phyloP scores from a whole-genome alignment of 2,329 filamentous ascomycete species.

The Ophiostoma angusticollis region DNA sequence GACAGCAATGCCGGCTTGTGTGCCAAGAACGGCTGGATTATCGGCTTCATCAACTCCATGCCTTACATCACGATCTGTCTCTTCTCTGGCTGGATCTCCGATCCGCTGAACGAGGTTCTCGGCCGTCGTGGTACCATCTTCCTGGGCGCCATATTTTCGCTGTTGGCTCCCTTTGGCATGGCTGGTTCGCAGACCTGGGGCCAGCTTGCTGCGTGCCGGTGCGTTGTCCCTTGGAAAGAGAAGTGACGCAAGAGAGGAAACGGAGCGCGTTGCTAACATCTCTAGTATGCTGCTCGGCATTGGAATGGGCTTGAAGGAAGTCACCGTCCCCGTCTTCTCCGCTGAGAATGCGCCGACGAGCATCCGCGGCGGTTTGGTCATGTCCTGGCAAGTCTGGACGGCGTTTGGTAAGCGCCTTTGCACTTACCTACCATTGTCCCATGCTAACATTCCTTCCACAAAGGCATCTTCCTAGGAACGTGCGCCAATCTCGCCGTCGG shows the following conservation, averaged over 20 bases:
- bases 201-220: constrained; percentile 51
- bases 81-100: constrained; percentile 47
- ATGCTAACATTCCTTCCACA: no score
- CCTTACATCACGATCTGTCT: constrained; percentile 29
- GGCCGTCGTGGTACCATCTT: constrained; percentile 53
- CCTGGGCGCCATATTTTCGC: constrained; percentile 58
- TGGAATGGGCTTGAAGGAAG: constrained; percentile 59
- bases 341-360: constrained; percentile 59
- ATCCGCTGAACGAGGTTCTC: constrained; percentile 34
- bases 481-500: constrained; percentile 53
- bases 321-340: constrained; percentile 58
- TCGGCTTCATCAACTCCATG: constrained; percentile 45
- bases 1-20: constrained; percentile 25
- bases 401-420: constrained; percentile 21
- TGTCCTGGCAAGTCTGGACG: constrained; percentile 55
- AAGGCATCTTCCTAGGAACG: constrained; percentile 46
- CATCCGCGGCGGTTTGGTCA: constrained; percentile 64
- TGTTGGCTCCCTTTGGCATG: constrained; percentile 55
- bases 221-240: not conserved
- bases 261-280: no score
- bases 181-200: constrained; percentile 60
- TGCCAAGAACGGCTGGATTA: constrained; percentile 41
- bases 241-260: not conserved
- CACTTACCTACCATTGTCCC: no score
- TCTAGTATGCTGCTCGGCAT: constrained; percentile 56